Conservation (phyloP, 768 basidiomycete genomes). For the Suillus americanus region DNA sequence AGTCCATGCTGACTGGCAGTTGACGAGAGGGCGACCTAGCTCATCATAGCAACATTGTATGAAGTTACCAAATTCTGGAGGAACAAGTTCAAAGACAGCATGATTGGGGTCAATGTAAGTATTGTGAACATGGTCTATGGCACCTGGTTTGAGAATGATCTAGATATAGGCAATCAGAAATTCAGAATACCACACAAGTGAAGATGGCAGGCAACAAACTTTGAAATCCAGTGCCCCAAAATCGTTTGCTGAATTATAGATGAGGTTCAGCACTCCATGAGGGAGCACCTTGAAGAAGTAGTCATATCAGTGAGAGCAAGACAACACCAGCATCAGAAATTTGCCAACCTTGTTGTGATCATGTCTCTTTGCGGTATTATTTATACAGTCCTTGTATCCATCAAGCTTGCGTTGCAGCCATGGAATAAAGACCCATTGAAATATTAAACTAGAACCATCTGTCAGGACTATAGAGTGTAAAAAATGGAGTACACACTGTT, state of each 20-base stretch:
- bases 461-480: not conserved
- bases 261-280: slow-evolving; percentile 38
- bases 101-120: not conserved
- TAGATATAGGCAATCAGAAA: not conserved
- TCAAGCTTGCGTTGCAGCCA: slow-evolving; percentile 9
- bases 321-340: not conserved
- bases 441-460: slow-evolving; percentile 13
- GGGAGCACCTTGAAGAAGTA: slow-evolving; percentile 26
- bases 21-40: not conserved
- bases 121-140: not conserved
- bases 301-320: not conserved
- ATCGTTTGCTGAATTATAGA: slow-evolving; percentile 26
- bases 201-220: slow-evolving; percentile 17
- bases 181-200: not conserved
- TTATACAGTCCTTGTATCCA: slow-evolving; percentile 1
- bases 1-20: not conserved
- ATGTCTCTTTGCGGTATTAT: slow-evolving; percentile 3
- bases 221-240: slow-evolving; percentile 35
- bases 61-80: not conserved
- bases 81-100: not conserved
- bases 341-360: not conserved
- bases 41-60: not conserved
- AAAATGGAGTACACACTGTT: slow-evolving; percentile 17
- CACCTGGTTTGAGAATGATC: not conserved
- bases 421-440: slow-evolving; percentile 34